Evolutionary conservation across 1,284 basidiomycete species (phyloP), one percentile per base, ranked within the genome.

Genomic region (Papiliotrema nemorosa): DNA sequence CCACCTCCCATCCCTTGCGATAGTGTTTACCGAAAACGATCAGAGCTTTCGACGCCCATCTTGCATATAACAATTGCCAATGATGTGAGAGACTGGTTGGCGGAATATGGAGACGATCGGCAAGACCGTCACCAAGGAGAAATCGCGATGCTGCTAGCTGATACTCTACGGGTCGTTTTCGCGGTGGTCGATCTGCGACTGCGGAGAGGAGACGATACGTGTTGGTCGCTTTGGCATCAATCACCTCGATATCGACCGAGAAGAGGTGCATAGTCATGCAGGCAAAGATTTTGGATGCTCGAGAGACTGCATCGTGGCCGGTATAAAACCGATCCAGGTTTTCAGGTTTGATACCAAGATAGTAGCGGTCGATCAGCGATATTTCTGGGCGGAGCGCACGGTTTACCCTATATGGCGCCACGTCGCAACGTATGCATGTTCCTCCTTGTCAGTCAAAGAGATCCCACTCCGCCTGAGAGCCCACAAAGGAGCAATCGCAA

Each of bases 391-490:
- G 14, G 6, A 16, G 31, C 35, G 22, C 10, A 21, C 44, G 41
- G 46, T 57, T 20, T 27, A 61, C 59, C 60, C 60, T 13, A 62
- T 53, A 50, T 62, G 58, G 22, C 60, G 36, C 60, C 60, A 62
- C 3, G 47, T 49, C 7, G 57, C 50, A 3, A 62, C 40, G 31
- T 62, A 59, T 1, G 60, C 60, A 6, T 22, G 18, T 39, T 62
- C 55, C 31, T 62, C 60, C 18, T 52, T 46, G 3, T 24, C 14
- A 5, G 53, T 52, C 13, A 62, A 41, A 9, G 12, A 18, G 21
- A 62, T 52, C 7, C 60, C 60, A 38, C 52, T 50, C 7, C 55
- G 44, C n/a, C 52, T 44, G 1, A 62, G 31, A 1, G 60, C 54
- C 60, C 60, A 62, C 0, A 62, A 35, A 3, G 60, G 60, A 18